Base-by-base conservation (phyloP, 441 rosid genomes). In the Adansonia madagascariensis region DNA sequence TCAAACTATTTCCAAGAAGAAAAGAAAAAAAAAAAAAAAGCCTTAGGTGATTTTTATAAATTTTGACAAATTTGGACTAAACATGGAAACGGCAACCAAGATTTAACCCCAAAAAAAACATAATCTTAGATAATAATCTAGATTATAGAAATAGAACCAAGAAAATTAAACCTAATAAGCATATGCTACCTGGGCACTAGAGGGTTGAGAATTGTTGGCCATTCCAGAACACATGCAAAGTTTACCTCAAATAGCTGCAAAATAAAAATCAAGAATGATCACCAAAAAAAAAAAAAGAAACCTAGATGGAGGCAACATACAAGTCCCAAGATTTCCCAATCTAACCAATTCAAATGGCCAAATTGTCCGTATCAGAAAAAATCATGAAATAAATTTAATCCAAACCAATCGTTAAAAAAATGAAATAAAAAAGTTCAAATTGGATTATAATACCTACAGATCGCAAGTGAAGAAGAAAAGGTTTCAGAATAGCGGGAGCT, bases 151-250 rank as follows among this genome's bases (percentile, higher is more conserved):
- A 57, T 68, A 15, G 57, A 59, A 9, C 17, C 43, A 55, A 43
- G 7, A 35, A 68, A 20, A 46, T 10, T 8, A 44, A 46, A 68
- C 43, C 35, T 46, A 68, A 73, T 76, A 24, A 75, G 67, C 44
- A 63, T 35, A 35, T 15, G 63, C 20, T 74, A 91, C 98, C 92
- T 92, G 96, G 12, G 88, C 62, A 77, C 92, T 89, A 39, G 96
- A 86, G 55, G 92, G 81, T 64, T 85, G 97, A 78, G 91, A 81
- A 82, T 87, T 91, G 81, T 89, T 90, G 73, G 94, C 86, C 98
- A 94, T 92, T 62, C 76, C 85, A 68, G 77, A 68, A 78, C 83
- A 82, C 22, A 7, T 18, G 65, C 80, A 71, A 82, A 31, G 67
- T 70, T 66, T 6, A 24, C 78, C 82, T 78, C 60, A 69, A 78